Evolutionary conservation across 139 green algal genomes (phyloP), one percentile per base, ranked within the genome.

Genomic region (Micractinium sp.): DNA sequence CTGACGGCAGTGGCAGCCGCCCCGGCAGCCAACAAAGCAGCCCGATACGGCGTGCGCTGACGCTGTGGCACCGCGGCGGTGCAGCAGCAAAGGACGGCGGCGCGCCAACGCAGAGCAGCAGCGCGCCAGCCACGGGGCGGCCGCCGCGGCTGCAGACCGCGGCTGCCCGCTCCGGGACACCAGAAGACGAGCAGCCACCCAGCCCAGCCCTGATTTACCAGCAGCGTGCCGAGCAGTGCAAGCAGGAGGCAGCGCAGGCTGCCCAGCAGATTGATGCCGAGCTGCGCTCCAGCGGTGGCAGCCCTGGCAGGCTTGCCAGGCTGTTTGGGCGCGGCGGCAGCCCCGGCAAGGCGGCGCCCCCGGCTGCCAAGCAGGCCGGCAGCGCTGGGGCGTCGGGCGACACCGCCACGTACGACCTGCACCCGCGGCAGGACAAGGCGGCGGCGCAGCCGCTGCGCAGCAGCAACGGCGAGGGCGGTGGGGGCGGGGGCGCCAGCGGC

Each of bases 391-490:
- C 31, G 71, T 25, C 9, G 74, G 74, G 15, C 1, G 74, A 47
- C 9, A 35, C 36, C 25, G 61, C 61, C 4, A 77, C 61, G 0
- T 78, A 76, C 33, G 83, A 87, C 19, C 38, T 80, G 38, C 38
- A 66, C 41, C 61, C 22, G n/a, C 69, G 29, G 81, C 56, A 73
- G 77, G 38, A 56, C 23, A 39, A 22, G 38, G 27, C 53, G 14
- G 71, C 71, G 2, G 31, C 47, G 39, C 53, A 73, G 27, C 85
- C 71, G 29, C 71, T 88, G 85, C 85, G 85, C 41, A 76, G 39
- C 18, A 36, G 53, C 38, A 39, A 27, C 15, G 29, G 39, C 67
- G 38, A 0, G 12, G 39, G 27, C 41, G n/a, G 67, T 16, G 41
- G 67, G 29, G 39, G 27, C 33, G 36, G 36, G n/a, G 82, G 35